Evolutionary conservation across 495 filamentous ascomycete genomes (phyloP), one percentile per base, ranked within the genome.

Genomic region (Lentithecium fluviatile): DNA sequence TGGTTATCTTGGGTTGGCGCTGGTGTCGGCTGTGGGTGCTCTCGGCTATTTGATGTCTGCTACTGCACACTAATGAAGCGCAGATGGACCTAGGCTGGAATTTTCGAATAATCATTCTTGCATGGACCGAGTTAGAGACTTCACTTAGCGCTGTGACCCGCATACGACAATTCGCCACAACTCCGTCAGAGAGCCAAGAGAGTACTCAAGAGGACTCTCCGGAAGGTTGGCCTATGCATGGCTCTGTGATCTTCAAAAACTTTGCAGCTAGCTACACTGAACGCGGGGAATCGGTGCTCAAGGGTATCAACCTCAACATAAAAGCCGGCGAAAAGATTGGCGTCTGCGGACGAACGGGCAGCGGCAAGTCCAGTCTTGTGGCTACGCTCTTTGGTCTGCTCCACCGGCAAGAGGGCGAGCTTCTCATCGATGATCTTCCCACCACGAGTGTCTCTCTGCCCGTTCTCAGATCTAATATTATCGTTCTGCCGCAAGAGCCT

Each of bases 281-380:
- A 13, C 17, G 17, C 25, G 60, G 54, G 2, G 43, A 55, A 5
- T 12, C 60, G 40, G 77, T 82, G 34, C 71, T 85, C 5, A 80
- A 78, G 46, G 68, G 77, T 21, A 71, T 84, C 49, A 78, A 76
- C 51, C 76, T 85, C 56, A 73, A 70, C 43, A 78, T 80, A 17
- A 53, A 71, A 7, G 73, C 82, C 15, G 82, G 82, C 11, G 78
- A 83, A 59, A 76, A 78, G 29, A 73, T 84, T 42, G 84, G 79
- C 12, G 77, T 87, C 10, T 78, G 83, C n/a, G 84, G 84, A 13
- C 78, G 84, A 23, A 85, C 83, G 3, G 84, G 84, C 4, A 83
- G 83, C 6, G 84, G 84, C 6, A 86, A 87, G 63, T 83, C 79
- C 48, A 83, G 82, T 7, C 72, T 86, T 0, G 82, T 81, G 0